phyloP scores from a whole-genome alignment of 164 flowering plant genomes.

The Euptelea pleiosperma region DNA sequence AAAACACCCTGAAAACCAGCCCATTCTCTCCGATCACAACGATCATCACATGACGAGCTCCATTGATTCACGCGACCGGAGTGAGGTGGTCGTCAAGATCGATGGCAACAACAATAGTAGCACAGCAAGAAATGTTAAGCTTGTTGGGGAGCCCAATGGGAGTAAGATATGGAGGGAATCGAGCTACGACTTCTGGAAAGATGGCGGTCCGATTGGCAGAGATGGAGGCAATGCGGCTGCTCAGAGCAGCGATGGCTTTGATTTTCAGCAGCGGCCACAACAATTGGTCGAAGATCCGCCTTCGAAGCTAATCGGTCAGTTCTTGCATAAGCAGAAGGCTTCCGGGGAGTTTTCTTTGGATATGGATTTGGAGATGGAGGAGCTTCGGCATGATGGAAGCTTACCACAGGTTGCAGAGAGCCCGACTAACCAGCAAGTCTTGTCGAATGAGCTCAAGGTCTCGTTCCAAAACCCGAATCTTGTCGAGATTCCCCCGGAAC shows the following conservation, averaged over 20 bases:
- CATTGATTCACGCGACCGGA: neutral
- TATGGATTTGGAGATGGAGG: slow-evolving; percentile 34
- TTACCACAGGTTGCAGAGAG: slow-evolving; percentile 10
- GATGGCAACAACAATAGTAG: slow-evolving; percentile 15
- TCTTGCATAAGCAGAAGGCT: slow-evolving; percentile 20
- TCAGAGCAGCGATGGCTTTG: slow-evolving; percentile 6
- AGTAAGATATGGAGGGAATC: slow-evolving; percentile 30
- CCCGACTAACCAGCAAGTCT: neutral
- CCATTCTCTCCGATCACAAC: slow-evolving; percentile 17
- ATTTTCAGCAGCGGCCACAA: slow-evolving; percentile 19
- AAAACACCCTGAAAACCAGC: slow-evolving; percentile 16
- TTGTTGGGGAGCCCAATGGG: neutral
- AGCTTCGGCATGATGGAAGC: slow-evolving; percentile 15
- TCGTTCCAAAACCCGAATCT: slow-evolving; percentile 30
- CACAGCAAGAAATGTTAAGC: neutral
- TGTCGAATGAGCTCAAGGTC: slow-evolving; percentile 32
- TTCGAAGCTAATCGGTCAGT: slow-evolving; percentile 23
- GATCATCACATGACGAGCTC: neutral
- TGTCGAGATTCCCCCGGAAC: slow-evolving; percentile 13
- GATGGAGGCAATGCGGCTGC: neutral
- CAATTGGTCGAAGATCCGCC: slow-evolving; percentile 15
- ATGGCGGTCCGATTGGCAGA: slow-evolving; percentile 1
- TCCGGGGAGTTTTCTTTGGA: slow-evolving; percentile 21
- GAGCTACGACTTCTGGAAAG: slow-evolving; percentile 36
- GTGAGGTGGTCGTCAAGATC: slow-evolving; percentile 29